A percentile compares a stretch with the other conserved stretches of the same genome.
Conservation (phyloP, 176 grass and related monocot species). For the Aegilops umbellulata region DNA sequence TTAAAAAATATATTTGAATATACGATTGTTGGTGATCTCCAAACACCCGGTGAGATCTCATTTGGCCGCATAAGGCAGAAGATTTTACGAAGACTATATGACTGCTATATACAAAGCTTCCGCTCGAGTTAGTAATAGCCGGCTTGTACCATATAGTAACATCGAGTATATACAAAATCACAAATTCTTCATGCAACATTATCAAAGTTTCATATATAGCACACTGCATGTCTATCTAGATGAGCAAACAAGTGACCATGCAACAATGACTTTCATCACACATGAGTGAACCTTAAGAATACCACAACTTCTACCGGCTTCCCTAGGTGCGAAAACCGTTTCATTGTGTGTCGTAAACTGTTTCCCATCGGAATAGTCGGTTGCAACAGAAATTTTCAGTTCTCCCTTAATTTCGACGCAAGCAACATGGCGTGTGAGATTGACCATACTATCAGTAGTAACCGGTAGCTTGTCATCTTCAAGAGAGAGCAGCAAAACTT, state of each 20-base stretch:
- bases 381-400: neutral
- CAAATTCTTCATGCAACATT: too few relatives aligned
- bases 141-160: too few relatives aligned
- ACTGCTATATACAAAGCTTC: too few relatives aligned
- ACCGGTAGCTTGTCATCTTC: neutral
- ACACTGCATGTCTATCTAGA: neutral
- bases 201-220: too few relatives aligned
- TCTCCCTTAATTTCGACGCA: neutral
- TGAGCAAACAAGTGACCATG: neutral
- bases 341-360: neutral
- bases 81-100: too few relatives aligned
- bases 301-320: neutral
- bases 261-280: neutral
- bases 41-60: too few relatives aligned
- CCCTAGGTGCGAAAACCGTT: neutral
- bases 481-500: neutral
- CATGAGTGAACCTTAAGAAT: neutral
- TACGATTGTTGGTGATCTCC: too few relatives aligned
- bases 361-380: neutral
- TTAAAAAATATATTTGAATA: too few relatives aligned
- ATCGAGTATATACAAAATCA: too few relatives aligned
- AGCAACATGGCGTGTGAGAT: neutral
- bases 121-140: too few relatives aligned
- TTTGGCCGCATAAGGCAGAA: too few relatives aligned
- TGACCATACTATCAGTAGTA: neutral